Percentiles rank a stretch among this genome's conserved stretches.
phyloP scores from a whole-genome alignment of 331 rosid species.

The Phaseolus coccineus region DNA sequence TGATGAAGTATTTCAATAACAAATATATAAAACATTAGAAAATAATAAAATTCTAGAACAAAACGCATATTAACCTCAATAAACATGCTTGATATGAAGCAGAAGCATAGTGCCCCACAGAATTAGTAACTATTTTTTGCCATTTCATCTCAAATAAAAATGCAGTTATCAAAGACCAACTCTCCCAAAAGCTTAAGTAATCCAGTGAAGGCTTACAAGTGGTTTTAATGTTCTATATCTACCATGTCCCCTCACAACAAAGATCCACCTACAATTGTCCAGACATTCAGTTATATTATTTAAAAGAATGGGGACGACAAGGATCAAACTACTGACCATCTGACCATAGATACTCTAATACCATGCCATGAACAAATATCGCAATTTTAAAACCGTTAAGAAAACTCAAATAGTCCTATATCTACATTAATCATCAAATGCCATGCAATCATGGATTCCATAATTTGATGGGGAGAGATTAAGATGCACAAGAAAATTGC shows the following conservation, averaged over 20 bases:
- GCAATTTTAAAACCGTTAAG: neutral
- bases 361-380: neutral
- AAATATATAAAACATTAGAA: slow-evolving; percentile 15
- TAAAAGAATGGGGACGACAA: neutral
- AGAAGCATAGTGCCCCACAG: neutral
- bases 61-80: neutral
- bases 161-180: slow-evolving; percentile 2
- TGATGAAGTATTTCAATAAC: slow-evolving; percentile 25
- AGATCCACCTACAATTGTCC: neutral
- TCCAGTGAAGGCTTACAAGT: neutral
- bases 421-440: neutral
- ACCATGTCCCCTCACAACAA: neutral
- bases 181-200: neutral
- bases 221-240: neutral
- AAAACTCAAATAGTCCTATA: slow-evolving; percentile 11
- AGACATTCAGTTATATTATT: neutral
- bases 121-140: slow-evolving; percentile 8
- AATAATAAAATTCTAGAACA: slow-evolving; percentile 4
- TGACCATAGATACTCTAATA: neutral
- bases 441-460: slow-evolving; percentile 28
- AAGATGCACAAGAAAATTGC: slow-evolving; percentile 2
- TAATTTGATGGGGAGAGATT: neutral
- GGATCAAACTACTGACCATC: slow-evolving; percentile 5
- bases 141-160: slow-evolving; percentile 20
- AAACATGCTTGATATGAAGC: neutral